Percentiles rank a stretch among this genome's conserved stretches.
Conservation (phyloP, 2,329 filamentous ascomycete species). For the Fusarium sp. region DNA sequence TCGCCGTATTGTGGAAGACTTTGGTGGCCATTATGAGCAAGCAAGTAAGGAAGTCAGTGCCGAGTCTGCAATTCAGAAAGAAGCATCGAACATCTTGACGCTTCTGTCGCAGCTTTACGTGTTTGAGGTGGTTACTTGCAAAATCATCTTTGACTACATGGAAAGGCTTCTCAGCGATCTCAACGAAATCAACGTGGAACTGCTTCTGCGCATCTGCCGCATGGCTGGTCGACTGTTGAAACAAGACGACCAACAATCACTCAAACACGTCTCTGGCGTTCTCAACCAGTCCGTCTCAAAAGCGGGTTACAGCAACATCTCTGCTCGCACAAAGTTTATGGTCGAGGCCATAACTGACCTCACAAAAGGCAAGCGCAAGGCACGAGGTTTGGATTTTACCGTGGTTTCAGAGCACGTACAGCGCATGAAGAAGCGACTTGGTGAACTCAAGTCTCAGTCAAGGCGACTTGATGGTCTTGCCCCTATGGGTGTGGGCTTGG, state of each 20-base stretch:
- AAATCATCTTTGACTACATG: slow-evolving; percentile 92
- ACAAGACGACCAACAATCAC: slow-evolving; percentile 87
- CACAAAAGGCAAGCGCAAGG: slow-evolving; percentile 93
- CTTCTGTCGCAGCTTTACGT: slow-evolving; percentile 91
- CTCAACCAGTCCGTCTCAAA: slow-evolving; percentile 81
- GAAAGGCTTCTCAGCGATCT: slow-evolving; percentile 81
- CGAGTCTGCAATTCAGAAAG: slow-evolving; percentile 53
- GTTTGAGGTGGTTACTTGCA: slow-evolving; percentile 88
- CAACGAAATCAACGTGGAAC: slow-evolving; percentile 88
- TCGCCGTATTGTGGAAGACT: slow-evolving; percentile 81
- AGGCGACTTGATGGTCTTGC: slow-evolving; percentile 79
- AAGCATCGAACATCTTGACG: slow-evolving; percentile 80
- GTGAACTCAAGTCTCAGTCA: slow-evolving; percentile 75
- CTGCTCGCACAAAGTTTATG: slow-evolving; percentile 96
- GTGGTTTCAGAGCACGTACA: slow-evolving; percentile 86
- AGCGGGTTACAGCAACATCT: slow-evolving; percentile 78
- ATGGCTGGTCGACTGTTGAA: slow-evolving; percentile 86
- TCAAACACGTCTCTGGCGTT: slow-evolving; percentile 89
- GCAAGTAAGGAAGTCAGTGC: slow-evolving; percentile 61
- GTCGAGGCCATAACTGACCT: slow-evolving; percentile 95
- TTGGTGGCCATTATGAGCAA: slow-evolving; percentile 75
- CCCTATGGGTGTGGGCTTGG: slow-evolving; percentile 84
- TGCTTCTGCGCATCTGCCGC: slow-evolving; percentile 87
- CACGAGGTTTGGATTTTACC: slow-evolving; percentile 77
- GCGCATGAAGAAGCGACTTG: slow-evolving; percentile 90